Conservation (phyloP, 140 eudicot genomes). For the Senecio squalidus region DNA sequence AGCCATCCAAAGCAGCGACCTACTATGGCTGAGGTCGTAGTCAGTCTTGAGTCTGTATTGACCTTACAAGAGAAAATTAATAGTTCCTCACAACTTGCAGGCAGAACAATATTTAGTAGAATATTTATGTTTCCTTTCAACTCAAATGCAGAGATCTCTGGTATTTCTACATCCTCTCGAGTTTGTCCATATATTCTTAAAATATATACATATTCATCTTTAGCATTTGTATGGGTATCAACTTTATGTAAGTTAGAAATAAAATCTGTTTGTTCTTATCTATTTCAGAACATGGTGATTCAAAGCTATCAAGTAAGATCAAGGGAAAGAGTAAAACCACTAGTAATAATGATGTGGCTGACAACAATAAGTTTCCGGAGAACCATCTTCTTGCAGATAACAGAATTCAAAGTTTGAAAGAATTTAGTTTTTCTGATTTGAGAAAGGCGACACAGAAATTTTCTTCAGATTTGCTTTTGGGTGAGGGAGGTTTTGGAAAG, state of each 20-base stretch:
- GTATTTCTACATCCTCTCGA: not conserved
- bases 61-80: not conserved
- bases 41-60: not conserved
- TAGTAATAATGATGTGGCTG: not conserved
- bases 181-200: too few relatives aligned
- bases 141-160: not conserved
- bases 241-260: not conserved
- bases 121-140: not conserved
- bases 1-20: not conserved
- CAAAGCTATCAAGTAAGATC: constrained; percentile 9
- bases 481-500: constrained; percentile 13
- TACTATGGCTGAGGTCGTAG: not conserved
- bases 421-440: constrained; percentile 11
- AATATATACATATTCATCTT: not conserved
- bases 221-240: not conserved
- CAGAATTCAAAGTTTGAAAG: not conserved
- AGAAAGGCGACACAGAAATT: constrained; percentile 18
- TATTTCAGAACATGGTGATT: constrained; percentile 11
- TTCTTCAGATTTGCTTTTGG: too few relatives aligned
- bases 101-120: not conserved
- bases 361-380: not conserved
- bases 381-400: not conserved
- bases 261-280: not conserved
- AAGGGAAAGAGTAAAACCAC: not conserved
- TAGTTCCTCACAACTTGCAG: not conserved